Evolutionary conservation across 2,329 filamentous ascomycete species (phyloP).

Genomic region (Harringtonia aguacate): DNA sequence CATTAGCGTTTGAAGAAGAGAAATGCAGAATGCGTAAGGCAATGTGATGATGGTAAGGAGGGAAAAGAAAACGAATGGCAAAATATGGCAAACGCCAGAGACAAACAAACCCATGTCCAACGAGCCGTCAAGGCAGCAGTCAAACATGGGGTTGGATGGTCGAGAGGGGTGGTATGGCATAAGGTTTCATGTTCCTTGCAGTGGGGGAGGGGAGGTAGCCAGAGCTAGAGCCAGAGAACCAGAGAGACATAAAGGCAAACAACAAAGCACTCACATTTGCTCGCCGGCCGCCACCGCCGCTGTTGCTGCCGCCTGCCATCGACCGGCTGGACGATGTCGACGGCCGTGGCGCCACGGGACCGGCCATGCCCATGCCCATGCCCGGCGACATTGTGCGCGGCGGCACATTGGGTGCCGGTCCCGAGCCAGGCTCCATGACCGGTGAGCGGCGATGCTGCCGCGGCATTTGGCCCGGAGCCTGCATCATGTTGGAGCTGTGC

Average conservation of each 20-base stretch:
- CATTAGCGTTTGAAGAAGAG: conserved; percentile 5
- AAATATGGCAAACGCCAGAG: too few species aligned
- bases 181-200: conserved; percentile 9
- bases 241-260: background rate
- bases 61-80: background rate
- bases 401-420: conserved; percentile 44
- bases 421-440: conserved; percentile 48
- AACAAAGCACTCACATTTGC: conserved; percentile 46
- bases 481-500: conserved; percentile 37
- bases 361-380: conserved; percentile 30
- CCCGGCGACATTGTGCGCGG: conserved; percentile 50
- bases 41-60: background rate
- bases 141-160: too few species aligned
- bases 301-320: conserved; percentile 15
- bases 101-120: too few species aligned
- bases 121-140: too few species aligned
- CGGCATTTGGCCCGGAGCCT: conserved; percentile 39
- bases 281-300: conserved; percentile 34
- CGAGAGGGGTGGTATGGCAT: conserved; percentile 8
- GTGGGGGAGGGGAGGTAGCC: background rate
- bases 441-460: conserved; percentile 52
- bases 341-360: conserved; percentile 41
- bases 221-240: background rate
- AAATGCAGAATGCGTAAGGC: background rate
- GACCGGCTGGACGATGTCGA: conserved; percentile 58